Percentiles rank a stretch among this genome's conserved stretches.
Conservation (phyloP, 2,329 filamentous ascomycete species). For the Phialophora chinensis region DNA sequence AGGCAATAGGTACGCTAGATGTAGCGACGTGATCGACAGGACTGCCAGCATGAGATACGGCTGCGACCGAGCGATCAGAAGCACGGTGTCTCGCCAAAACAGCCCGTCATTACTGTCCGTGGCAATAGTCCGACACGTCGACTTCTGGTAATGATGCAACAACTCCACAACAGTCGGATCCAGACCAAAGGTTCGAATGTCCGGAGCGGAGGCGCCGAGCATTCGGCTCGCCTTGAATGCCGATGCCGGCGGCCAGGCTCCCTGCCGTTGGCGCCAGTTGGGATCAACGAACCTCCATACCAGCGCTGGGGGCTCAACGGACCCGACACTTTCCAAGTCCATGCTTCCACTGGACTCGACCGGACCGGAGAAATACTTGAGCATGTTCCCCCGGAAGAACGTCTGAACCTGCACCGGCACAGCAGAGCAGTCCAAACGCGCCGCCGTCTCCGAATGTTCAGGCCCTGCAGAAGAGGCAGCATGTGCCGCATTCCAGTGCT, state of each 20-base stretch:
- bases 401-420: constrained; percentile 14
- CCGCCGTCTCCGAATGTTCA: background rate
- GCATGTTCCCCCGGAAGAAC: constrained; percentile 18
- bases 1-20: constrained; percentile 35
- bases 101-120: constrained; percentile 2
- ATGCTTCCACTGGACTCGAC: background rate
- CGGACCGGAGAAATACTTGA: constrained; percentile 12
- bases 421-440: background rate
- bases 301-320: background rate
- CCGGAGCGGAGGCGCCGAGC: background rate
- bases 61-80: constrained; percentile 13
- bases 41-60: constrained; percentile 16
- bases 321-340: background rate
- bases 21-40: constrained; percentile 16
- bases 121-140: constrained; percentile 6
- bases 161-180: background rate
- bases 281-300: background rate
- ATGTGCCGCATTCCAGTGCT: constrained; percentile 6
- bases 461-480: too few relatives aligned
- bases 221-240: background rate
- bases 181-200: background rate
- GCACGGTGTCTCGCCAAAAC: constrained; percentile 15
- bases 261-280: background rate
- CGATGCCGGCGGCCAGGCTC: background rate
- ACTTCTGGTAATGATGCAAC: constrained; percentile 15